Percentiles rank a stretch among this genome's conserved stretches.
These are phyloP conservation scores for Scheffersomyces amazonensis DNA, from an alignment of 805 yeast species.

Conservation along the genomic window DNA sequence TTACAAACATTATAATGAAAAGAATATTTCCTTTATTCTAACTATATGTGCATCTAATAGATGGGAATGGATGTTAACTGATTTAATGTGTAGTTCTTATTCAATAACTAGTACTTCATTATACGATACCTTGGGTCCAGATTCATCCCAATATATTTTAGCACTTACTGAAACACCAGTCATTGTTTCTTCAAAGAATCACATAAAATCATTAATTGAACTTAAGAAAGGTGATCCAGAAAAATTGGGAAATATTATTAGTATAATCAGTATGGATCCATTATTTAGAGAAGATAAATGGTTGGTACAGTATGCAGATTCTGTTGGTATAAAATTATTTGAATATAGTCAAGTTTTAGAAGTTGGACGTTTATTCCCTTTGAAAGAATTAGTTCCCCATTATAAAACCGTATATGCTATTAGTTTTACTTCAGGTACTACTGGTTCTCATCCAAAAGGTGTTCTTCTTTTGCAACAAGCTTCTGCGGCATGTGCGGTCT, in stretches of 20 bases:
- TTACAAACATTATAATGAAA: conserved; percentile 23
- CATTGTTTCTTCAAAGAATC: conserved; percentile 33
- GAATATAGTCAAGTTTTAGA: conserved; percentile 31
- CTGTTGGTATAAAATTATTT: conserved; percentile 13
- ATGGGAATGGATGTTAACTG: conserved; percentile 72
- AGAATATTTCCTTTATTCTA: conserved; percentile 41
- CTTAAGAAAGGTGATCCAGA: conserved; percentile 23
- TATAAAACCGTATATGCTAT: conserved; percentile 54
- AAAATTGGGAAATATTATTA: conserved; percentile 25
- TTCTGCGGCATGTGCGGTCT: conserved; percentile 45
- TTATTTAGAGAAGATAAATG: conserved; percentile 31
- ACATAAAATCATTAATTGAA: conserved; percentile 22
- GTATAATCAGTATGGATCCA: conserved; percentile 35
- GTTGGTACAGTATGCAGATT: conserved; percentile 16
- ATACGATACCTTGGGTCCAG: conserved; percentile 43
- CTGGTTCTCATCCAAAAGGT: conserved; percentile 69
- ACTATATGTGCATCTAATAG: conserved; percentile 57
- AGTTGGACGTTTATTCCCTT: conserved; percentile 29
- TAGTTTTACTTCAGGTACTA: conserved; percentile 74
- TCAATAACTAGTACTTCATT: conserved; percentile 25
- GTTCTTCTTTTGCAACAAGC: conserved; percentile 54
- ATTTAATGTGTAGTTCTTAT: conserved; percentile 63
- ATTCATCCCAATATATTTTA: conserved; percentile 62
- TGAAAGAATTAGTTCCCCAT: conserved; percentile 41
- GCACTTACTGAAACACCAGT: conserved; percentile 59